Percentiles rank a stretch among this genome's conserved stretches.
Evolutionary conservation across 108 stramenopile genomes (phyloP).

Genomic region (Skeletonema grethae): DNA sequence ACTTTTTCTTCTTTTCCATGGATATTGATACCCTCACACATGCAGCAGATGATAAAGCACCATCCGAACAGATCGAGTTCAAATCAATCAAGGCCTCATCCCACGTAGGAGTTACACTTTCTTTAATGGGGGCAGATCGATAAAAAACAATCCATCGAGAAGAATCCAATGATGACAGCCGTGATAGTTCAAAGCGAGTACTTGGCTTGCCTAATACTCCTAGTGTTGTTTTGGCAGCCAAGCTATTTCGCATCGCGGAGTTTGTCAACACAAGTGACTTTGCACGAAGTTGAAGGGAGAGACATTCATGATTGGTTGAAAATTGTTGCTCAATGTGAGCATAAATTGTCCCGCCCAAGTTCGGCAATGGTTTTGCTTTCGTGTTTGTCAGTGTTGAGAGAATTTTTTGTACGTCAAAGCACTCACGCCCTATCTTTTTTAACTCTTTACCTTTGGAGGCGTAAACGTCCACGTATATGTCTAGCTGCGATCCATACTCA

Average conservation of each 20-base stretch:
- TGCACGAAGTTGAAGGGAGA: conserved; percentile 25
- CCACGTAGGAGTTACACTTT: conserved; percentile 57
- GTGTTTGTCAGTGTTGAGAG: conserved; percentile 12
- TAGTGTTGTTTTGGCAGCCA: not conserved
- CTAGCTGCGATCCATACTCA: conserved; percentile 31
- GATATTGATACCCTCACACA: conserved; percentile 11
- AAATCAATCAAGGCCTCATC: conserved; percentile 57
- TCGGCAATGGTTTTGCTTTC: conserved; percentile 15
- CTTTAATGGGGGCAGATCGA: conserved; percentile 53
- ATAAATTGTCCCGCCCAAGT: conserved; percentile 24
- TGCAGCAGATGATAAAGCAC: not conserved
- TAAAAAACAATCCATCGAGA: conserved; percentile 56
- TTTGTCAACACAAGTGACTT: conserved; percentile 37
- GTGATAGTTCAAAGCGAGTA: conserved; percentile 36
- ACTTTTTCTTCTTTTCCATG: conserved; percentile 31
- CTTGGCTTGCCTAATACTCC: conserved; percentile 12
- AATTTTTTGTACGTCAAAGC: conserved; percentile 34
- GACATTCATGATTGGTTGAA: not conserved
- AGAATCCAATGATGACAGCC: conserved; percentile 1
- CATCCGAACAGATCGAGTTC: conserved; percentile 16
- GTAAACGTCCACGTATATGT: conserved; percentile 34
- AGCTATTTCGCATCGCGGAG: conserved; percentile 6
- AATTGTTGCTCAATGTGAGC: conserved; percentile 23
- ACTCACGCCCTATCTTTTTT: conserved; percentile 19
- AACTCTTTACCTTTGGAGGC: not conserved